Conservation (phyloP, 257 asterid species). For the Schizonepeta tenuifolia region DNA sequence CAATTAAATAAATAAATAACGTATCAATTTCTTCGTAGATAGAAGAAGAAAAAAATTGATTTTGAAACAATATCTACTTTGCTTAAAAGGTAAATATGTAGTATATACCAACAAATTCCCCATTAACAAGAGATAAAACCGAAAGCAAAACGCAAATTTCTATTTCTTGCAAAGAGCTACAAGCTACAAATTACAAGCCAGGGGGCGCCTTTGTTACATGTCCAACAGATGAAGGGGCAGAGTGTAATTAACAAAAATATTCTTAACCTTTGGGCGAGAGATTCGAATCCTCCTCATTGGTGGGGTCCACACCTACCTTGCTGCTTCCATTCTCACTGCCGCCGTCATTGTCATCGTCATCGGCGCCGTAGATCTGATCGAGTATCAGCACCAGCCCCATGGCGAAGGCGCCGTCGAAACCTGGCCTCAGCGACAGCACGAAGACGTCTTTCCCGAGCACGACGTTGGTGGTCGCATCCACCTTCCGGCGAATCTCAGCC, state of each 20-base stretch:
- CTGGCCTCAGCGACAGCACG: conserved; percentile 44
- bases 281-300: conserved; percentile 27
- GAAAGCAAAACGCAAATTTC: not conserved
- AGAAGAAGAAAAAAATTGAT: not conserved
- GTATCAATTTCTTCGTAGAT: not conserved
- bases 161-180: not conserved
- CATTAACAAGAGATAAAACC: not conserved
- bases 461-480: conserved; percentile 55
- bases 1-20: not conserved
- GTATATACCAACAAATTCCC: not conserved
- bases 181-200: not conserved
- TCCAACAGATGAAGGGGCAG: conserved; percentile 13
- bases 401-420: conserved; percentile 68
- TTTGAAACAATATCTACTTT: not conserved
- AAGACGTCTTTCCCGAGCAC: conserved; percentile 71
- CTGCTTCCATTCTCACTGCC: conserved; percentile 23
- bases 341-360: conserved; percentile 30
- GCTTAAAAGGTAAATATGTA: not conserved
- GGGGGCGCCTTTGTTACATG: conserved; percentile 6
- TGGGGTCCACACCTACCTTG: conserved; percentile 51
- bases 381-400: conserved; percentile 68
- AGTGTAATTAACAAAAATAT: conserved; percentile 19
- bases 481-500: conserved; percentile 70
- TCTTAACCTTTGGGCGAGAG: conserved; percentile 2
- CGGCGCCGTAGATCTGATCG: conserved; percentile 56